These are phyloP conservation scores for Anisodus acutangulus DNA, from an alignment of 257 asterid genomes.

Conservation along the genomic window DNA sequence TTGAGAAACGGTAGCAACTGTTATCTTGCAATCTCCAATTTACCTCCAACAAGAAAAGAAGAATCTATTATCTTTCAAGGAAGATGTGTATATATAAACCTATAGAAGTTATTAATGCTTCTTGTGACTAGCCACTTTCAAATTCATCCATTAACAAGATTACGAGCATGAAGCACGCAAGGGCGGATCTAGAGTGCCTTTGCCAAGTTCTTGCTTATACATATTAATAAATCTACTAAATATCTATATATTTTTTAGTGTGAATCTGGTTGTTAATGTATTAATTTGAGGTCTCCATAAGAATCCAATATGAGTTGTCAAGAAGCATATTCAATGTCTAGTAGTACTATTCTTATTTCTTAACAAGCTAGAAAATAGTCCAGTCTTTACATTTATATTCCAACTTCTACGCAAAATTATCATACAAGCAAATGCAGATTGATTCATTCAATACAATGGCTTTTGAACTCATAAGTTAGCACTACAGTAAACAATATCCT, in stretches of 20 bases:
- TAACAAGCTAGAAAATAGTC: neutral
- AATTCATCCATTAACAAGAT: neutral
- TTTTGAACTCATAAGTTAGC: neutral
- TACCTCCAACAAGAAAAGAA: neutral
- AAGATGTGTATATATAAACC: neutral
- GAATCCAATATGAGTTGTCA: neutral
- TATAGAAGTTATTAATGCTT: neutral
- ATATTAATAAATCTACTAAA: too few relatives aligned
- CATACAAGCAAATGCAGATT: neutral
- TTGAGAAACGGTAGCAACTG: neutral
- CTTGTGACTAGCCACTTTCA: neutral
- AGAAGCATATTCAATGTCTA: neutral
- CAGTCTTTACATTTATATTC: slow-evolving; percentile 11
- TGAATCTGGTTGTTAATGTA: neutral
- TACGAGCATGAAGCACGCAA: neutral
- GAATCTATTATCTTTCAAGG: neutral
- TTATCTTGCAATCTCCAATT: neutral
- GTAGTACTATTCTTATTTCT: neutral
- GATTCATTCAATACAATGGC: neutral
- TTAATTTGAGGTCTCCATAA: neutral
- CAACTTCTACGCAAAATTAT: neutral
- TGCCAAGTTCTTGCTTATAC: too few relatives aligned
- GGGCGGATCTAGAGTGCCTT: neutral
- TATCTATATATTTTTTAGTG: too few relatives aligned
- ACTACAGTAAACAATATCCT: neutral